phyloP scores from a whole-genome alignment of 768 basidiomycete genomes.

The Tylopilus cervinicoccineus region DNA sequence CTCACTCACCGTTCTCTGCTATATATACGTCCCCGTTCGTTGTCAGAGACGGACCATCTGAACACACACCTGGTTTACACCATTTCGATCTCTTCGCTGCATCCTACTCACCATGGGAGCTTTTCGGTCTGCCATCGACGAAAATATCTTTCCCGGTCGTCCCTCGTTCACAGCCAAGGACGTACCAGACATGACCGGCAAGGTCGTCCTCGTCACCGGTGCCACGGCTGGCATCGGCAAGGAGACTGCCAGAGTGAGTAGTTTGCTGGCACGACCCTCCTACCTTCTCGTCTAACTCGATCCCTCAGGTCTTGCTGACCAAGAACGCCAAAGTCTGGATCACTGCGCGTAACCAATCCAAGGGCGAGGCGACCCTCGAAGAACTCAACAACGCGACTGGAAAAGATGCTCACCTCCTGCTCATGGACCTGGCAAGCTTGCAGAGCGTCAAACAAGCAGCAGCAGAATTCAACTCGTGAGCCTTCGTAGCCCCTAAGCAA shows the following conservation, averaged over 20 bases:
- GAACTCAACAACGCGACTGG: slow-evolving; percentile 24
- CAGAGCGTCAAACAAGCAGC: slow-evolving; percentile 36
- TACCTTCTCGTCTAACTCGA: not conserved
- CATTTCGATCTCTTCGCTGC: too few species aligned
- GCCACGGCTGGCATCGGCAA: slow-evolving; percentile 50
- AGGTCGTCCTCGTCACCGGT: slow-evolving; percentile 41
- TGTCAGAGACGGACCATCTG: too few species aligned
- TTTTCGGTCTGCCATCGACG: not conserved
- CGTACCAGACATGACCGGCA: slow-evolving; percentile 36
- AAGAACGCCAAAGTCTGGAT: slow-evolving; percentile 31
- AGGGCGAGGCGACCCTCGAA: slow-evolving; percentile 14
- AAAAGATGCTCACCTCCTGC: slow-evolving; percentile 28
- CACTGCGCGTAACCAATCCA: slow-evolving; percentile 19
- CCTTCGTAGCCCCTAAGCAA: too few species aligned
- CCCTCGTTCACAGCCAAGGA: slow-evolving; percentile 22
- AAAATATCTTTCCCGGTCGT: slow-evolving; percentile 20
- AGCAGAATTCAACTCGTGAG: slow-evolving; percentile 36
- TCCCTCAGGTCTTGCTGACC: slow-evolving; percentile 17
- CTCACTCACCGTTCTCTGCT: too few species aligned
- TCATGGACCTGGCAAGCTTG: slow-evolving; percentile 42
- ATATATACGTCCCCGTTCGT: too few species aligned
- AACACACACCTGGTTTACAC: too few species aligned
- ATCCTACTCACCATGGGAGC: slow-evolving; percentile 4
- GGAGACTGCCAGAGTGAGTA: slow-evolving; percentile 35
- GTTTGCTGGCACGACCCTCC: too few species aligned